Conservation (phyloP, 129 eudicot genomes). For the Tanacetum coccineum region DNA sequence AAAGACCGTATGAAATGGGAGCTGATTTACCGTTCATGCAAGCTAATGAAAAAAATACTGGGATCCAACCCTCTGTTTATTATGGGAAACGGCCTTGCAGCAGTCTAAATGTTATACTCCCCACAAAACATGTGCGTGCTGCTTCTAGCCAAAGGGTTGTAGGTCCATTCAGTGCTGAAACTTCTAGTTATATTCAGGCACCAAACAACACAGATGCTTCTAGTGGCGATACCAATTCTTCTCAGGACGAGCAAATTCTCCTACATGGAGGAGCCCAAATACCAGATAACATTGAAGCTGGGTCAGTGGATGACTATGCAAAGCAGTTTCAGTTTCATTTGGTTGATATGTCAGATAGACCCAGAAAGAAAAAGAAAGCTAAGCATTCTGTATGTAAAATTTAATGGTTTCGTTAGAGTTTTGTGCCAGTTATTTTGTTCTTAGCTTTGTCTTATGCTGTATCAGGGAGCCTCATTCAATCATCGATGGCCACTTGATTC, state of each 20-base stretch:
- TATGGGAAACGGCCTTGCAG: slow-evolving; percentile 59
- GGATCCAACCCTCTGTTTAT: slow-evolving; percentile 40
- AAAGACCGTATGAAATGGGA: slow-evolving; percentile 57
- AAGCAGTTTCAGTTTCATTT: slow-evolving; percentile 58
- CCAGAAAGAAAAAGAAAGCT: slow-evolving; percentile 77
- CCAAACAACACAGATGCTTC: slow-evolving; percentile 69
- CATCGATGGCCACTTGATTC: slow-evolving; percentile 70
- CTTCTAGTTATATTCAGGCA: background rate
- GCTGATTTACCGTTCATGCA: slow-evolving; percentile 44
- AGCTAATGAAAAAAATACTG: slow-evolving; percentile 44
- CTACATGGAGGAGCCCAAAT: slow-evolving; percentile 42
- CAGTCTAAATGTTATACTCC: slow-evolving; percentile 58
- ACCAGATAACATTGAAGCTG: slow-evolving; percentile 59
- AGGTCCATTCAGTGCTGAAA: slow-evolving; percentile 44
- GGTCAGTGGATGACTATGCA: slow-evolving; percentile 56
- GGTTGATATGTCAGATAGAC: slow-evolving; percentile 52
- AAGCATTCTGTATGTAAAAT: slow-evolving; percentile 54
- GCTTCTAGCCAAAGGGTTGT: slow-evolving; percentile 70
- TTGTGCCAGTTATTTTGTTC: background rate
- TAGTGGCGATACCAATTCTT: slow-evolving; percentile 86
- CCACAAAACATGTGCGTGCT: slow-evolving; percentile 75
- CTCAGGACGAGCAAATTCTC: slow-evolving; percentile 66
- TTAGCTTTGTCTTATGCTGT: slow-evolving; percentile 16
- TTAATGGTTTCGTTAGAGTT: background rate
- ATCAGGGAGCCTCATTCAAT: slow-evolving; percentile 55